phyloP scores from a whole-genome alignment of 2,329 filamentous ascomycete species.

The Venturia effusa region DNA sequence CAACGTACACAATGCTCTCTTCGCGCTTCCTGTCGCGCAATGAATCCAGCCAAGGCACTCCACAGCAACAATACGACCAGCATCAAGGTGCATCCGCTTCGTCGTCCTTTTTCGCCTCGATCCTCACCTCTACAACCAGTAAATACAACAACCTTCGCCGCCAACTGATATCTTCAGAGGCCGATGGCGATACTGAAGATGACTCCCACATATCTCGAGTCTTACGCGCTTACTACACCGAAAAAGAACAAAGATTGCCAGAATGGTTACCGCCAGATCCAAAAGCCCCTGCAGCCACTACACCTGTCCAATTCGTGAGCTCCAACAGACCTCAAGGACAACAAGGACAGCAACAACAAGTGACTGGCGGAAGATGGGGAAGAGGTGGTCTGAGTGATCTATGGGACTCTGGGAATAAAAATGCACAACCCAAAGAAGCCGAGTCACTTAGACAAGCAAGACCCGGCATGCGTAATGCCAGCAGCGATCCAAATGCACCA shows the following conservation, averaged over 20 bases:
- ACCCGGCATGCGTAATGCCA: slow-evolving; percentile 26
- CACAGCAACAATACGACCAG: not conserved
- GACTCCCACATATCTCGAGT: slow-evolving; percentile 93
- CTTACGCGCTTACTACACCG: slow-evolving; percentile 81
- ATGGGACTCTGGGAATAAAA: slow-evolving; percentile 39
- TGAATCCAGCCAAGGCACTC: not conserved
- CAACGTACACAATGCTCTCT: not conserved
- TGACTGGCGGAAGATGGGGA: slow-evolving; percentile 21
- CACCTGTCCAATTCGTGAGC: slow-evolving; percentile 40
- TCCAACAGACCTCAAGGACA: slow-evolving; percentile 25
- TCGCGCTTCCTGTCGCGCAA: slow-evolving; percentile 1
- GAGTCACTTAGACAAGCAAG: slow-evolving; percentile 30
- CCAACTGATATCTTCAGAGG: slow-evolving; percentile 58
- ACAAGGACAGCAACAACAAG: slow-evolving; percentile 22
- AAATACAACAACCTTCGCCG: slow-evolving; percentile 48
- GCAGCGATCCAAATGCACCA: not conserved
- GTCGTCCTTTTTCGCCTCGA: slow-evolving; percentile 70
- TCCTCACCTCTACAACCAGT: slow-evolving; percentile 46
- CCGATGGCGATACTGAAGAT: slow-evolving; percentile 55
- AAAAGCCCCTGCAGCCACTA: slow-evolving; percentile 53
- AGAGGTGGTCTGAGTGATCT: slow-evolving; percentile 46
- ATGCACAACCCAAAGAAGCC: slow-evolving; percentile 28
- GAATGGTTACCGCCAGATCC: slow-evolving; percentile 84
- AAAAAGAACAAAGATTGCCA: slow-evolving; percentile 73
- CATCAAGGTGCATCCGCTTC: not conserved